Evolutionary conservation across 352 stramenopile species (phyloP), one percentile per base, ranked within the genome.

Genomic region (Pythium pyrilobum): DNA sequence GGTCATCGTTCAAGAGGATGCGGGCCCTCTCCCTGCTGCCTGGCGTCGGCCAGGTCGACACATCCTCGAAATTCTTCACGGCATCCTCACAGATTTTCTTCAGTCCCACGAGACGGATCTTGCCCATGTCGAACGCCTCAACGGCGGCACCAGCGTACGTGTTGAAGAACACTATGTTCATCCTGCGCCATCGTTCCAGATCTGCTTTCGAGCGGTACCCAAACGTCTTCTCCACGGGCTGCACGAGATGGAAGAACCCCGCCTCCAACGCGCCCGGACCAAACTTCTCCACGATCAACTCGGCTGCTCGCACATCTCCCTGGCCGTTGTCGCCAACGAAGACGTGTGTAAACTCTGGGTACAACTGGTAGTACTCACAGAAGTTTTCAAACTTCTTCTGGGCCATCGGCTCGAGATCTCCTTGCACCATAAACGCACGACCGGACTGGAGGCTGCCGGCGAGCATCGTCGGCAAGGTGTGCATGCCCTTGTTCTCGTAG

Each of bases 321-420:
- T 98, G 92, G 12, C 89, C 97, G 56, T 99, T 99, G 74, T 99
- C 97, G 5, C 96, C 97, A 31, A 99, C 87, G 67, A 99, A 99
- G 12, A 99, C 87, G 67, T 98, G 94, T 50, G 87, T 96, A 66
- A 98, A 99, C 71, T 99, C 97, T 1, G 97, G 96, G 65, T 99
- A 99, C 27, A 99, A 85, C 44, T 93, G 88, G 24, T 98, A 96
- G 63, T 97, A 99, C 64, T 98, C 83, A 49, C 75, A 57, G 55
- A 91, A 92, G 57, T 92, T 93, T 12, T 96, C 87, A 73, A 97
- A 98, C 64, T 99, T 99, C 66, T 99, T 99, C 27, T 83, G 59
- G n/a, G 96, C 96, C 64, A 99, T 88, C 0, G 93, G 95, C 62
- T 98, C 91, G 53, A 98, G 87, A 50, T 98, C 91, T 32, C 95